phyloP scores from a whole-genome alignment of 2,329 filamentous ascomycete species.

The Fusarium fujikuroi region DNA sequence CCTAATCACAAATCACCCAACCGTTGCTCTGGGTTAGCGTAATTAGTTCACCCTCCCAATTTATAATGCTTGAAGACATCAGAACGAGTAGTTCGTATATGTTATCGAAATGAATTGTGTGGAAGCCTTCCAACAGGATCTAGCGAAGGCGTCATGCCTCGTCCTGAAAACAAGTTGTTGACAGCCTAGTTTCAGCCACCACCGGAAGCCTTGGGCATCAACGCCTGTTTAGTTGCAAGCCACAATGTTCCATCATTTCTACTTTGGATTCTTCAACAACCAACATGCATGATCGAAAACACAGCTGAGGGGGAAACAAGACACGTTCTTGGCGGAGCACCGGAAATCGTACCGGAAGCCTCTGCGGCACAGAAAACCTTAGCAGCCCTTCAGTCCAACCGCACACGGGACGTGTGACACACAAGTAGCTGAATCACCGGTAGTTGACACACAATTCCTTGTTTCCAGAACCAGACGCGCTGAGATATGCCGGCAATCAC shows the following conservation, averaged over 20 bases:
- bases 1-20: neutral
- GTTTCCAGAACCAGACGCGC: neutral
- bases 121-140: neutral
- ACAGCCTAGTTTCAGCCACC: slow-evolving; percentile 19
- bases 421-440: slow-evolving; percentile 15
- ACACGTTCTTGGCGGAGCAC: neutral
- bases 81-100: neutral
- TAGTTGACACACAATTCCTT: slow-evolving; percentile 1
- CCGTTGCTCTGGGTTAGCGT: neutral
- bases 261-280: neutral
- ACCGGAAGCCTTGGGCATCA: neutral
- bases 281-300: neutral
- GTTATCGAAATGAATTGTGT: neutral
- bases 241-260: slow-evolving; percentile 1
- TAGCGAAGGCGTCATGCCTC: neutral
- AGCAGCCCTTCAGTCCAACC: neutral
- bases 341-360: neutral
- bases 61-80: neutral
- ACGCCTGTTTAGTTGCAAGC: neutral
- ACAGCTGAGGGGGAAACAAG: neutral
- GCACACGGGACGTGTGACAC: slow-evolving; percentile 1
- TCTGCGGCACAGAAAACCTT: neutral
- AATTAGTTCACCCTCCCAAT: neutral
- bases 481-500: neutral
- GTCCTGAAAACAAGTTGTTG: neutral